Evolutionary conservation across 169 alveolate species (phyloP), one percentile per base, ranked within the genome.

Genomic region (Plasmodium ovale): DNA sequence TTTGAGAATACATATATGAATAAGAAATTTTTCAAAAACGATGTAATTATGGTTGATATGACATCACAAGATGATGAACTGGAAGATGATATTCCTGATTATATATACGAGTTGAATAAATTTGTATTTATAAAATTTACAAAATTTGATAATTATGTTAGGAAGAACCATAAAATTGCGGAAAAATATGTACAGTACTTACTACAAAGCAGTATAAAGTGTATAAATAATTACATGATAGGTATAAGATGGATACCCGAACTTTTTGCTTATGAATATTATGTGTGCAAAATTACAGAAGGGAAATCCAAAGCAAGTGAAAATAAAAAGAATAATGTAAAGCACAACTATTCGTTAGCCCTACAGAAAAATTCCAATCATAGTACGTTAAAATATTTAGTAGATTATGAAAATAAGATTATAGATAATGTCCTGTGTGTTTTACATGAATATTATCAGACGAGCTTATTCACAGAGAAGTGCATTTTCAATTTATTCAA

Each of bases 241-340:
- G 90, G 90, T 2, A 82, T 82, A 25, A 35, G 90, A 70, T 82
- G 90, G 90, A 51, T 82, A 1, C 90, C 85, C 14, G 84, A 82
- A 19, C 25, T 82, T 21, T 82, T 49, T 68, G 82, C 90, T 1
- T 82, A 82, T 53, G 84, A 82, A 49, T 82, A 82, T 67, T 82
- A 82, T 67, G 84, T 82, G 29, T 82, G 84, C 58, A 82, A 65
- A 25, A 82, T 82, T 25, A 82, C 82, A 5, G 90, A 82, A 44
- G 44, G 27, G 6, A 60, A 59, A 23, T 14, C 77, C 0, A 51
- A 67, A 65, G 71, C 25, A 29, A 6, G 12, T 6, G 47, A 51
- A 53, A 37, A 29, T 59, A 73, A 10, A 4, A 35, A 73, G 1
- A 79, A 44, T 6, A 64, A 77, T 35, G 35, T 35, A 53, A 49